Base-by-base conservation (phyloP, 2,329 filamentous ascomycete genomes). In the Cladosporium sp. region DNA sequence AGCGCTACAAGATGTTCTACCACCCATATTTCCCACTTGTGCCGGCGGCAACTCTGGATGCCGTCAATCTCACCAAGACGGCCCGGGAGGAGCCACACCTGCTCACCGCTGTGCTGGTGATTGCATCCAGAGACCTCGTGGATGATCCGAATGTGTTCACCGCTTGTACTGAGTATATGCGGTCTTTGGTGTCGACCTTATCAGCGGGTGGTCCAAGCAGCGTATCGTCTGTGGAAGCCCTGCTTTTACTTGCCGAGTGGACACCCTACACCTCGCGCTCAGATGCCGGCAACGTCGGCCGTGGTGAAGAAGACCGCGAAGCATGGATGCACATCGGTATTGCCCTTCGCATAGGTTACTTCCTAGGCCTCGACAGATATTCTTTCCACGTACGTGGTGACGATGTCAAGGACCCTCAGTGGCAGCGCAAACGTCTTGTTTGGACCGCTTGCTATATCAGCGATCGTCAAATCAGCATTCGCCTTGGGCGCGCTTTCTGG, bases 291-390 rank as follows among this genome's bases (percentile, higher is more conserved):
- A 78, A 82, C 24, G 84, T 90, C 19, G 87, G 87, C 0, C 80
- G 86, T 56, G 87, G 87, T 8, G 87, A 90, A 68, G 87, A 90
- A 67, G 87, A 90, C 64, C 81, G 87, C 44, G 86, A 87, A 28
- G 86, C 86, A 0, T 90, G 87, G 87, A 90, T 90, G 86, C 84
- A 89, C 64, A 85, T 89, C 5, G 87, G 87, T 1, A 80, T 87
- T 19, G 87, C 87, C 3, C 73, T 90, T 6, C 80, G 87, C 6
- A 81, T 88, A 2, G 87, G 83, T 0, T 90, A 90, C 67, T 87
- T 87, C 51, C 81, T 89, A 15, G 83, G 84, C 1, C 76, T 90
- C 17, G 87, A 90, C 66, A 79, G 84, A 59, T 88, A 86, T 19
- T 84, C 85, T 0, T 85, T 90, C 63, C 78, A 83, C 42, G 80